phyloP scores from a whole-genome alignment of 164 flowering plant species.

The Stephania japonica region DNA sequence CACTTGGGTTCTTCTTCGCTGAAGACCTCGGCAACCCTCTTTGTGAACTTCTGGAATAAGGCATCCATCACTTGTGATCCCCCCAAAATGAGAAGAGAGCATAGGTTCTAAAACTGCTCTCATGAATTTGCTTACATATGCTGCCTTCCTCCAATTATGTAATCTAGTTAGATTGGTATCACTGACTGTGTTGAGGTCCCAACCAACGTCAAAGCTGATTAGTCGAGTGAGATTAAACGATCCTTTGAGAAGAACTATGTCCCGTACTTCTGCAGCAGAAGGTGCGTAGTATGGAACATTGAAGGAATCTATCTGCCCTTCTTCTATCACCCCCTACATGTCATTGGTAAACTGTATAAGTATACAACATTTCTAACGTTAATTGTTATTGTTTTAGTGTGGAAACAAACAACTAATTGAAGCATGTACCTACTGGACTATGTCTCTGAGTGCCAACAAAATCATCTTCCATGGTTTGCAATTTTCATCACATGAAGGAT shows the following conservation, averaged over 20 bases:
- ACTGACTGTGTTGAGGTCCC: background rate
- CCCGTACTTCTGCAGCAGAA: background rate
- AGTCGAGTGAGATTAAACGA: background rate
- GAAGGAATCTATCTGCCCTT: background rate
- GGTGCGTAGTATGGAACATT: background rate
- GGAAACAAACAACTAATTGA: background rate
- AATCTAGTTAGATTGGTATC: background rate
- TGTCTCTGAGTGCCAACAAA: background rate
- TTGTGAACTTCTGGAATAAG: background rate
- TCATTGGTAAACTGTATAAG: background rate
- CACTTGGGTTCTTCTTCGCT: background rate
- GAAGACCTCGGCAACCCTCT: background rate
- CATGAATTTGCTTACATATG: background rate
- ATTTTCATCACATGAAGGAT: background rate
- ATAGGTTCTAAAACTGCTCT: constrained; percentile 5
- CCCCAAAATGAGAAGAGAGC: constrained; percentile 5
- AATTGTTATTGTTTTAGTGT: background rate
- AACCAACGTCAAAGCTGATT: background rate
- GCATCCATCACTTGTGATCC: background rate
- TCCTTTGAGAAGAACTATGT: background rate
- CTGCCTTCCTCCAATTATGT: background rate
- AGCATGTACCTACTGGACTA: background rate
- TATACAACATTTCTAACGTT: background rate
- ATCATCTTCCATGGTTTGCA: background rate
- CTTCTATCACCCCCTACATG: background rate